Evolutionary conservation across 202 grass and related monocot genomes (phyloP), one percentile per base, ranked within the genome.

Genomic region (Carex arenaria): DNA sequence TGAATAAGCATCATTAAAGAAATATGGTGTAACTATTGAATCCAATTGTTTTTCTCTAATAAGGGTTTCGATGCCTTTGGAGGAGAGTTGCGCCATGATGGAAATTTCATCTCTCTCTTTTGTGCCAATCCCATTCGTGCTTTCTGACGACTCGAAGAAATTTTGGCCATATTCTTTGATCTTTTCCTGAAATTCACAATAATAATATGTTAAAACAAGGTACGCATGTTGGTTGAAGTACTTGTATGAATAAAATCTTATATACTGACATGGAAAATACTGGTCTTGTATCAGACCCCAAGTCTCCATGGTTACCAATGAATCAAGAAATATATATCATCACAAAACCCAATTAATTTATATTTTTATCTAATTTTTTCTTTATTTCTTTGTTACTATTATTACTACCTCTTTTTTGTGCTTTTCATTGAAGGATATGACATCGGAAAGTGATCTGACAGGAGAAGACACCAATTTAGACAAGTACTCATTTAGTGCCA

Each of bases 401-500:
- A 34, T 23, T 71, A 19, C 1, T 55, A 75, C 72, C 72, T 75
- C 72, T 75, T 75, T 75, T 1, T 55, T 53, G 15, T 89, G 80
- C n/a, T 69, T 79, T 0, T 89, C 67, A 19, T 95, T 90, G 86
- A 92, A 95, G 1, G 82, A 90, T 80, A 95, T 92, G 17, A 95
- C 6, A 64, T 86, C 78, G 53, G 86, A 89, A 84, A 94, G 87
- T 64, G 89, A n/a, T 4, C 38, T 84, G 13, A 94, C 87, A 3
- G 89, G 89, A 1, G 92, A 87, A 26, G 28, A 71, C 0, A 70
- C 3, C 12, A 91, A 61, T 2, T 90, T 75, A 0, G 87, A 83
- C 43, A 91, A 30, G 42, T 91, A 94, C 0, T 53, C 62, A 15
- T 91, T 91, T 10, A 94, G 1, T 70, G 42, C 6, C 19, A 88